Evolutionary conservation across 2,329 filamentous ascomycete genomes (phyloP).

Genomic region (Arthroderma uncinatum): DNA sequence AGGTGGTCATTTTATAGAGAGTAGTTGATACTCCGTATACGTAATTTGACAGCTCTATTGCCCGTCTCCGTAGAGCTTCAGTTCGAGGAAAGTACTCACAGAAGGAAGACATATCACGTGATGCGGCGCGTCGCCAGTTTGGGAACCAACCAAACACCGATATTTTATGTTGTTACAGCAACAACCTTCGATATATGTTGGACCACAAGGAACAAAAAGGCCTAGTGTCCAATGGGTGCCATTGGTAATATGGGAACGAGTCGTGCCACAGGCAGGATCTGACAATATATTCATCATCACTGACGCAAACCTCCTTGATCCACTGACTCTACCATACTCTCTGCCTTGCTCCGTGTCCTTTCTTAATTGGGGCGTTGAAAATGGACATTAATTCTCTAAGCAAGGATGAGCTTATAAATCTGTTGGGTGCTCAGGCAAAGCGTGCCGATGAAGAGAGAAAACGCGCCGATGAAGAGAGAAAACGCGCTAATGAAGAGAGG

Average conservation of each 20-base stretch:
- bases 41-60: no score
- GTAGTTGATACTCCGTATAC: no score
- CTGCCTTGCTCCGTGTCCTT: neutral
- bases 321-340: neutral
- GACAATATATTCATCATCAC: no score
- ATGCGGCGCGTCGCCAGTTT: neutral
- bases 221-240: no score
- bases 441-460: neutral
- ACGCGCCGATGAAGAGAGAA: constrained; percentile 1
- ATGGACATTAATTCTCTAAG: neutral
- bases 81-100: no score
- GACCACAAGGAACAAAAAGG: no score
- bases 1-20: no score
- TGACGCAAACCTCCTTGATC: neutral
- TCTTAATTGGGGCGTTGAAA: neutral
- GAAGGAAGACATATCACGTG: neutral
- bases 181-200: neutral
- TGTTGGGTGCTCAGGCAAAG: neutral
- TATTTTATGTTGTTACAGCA: neutral
- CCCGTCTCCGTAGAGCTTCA: no score
- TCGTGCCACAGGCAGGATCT: no score
- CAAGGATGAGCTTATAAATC: neutral
- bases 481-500: neutral
- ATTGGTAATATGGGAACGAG: no score
- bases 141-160: neutral